Conservation (phyloP, 1,139 yeast genomes). For the Diutina catenulata region DNA sequence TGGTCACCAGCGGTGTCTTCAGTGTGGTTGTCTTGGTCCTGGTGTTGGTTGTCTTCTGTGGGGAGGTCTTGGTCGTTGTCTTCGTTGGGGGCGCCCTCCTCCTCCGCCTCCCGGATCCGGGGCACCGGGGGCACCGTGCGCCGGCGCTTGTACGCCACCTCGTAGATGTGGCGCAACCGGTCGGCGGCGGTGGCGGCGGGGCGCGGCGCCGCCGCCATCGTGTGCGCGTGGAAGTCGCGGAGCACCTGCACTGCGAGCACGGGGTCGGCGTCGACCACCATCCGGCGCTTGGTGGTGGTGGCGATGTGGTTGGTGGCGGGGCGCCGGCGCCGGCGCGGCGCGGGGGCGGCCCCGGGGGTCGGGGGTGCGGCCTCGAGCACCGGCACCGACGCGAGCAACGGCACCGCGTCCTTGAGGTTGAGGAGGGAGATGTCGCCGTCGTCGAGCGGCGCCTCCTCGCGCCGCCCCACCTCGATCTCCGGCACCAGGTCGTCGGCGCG, state of each 20-base stretch:
- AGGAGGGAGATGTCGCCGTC: neutral
- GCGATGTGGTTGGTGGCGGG: neutral
- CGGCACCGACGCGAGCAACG: neutral
- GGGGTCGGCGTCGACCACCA: conserved; percentile 1
- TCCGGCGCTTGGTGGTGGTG: neutral
- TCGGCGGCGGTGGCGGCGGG: neutral
- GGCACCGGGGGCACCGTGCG: neutral
- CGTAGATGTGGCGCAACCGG: neutral
- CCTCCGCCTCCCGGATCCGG: neutral
- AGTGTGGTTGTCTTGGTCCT: conserved; percentile 11
- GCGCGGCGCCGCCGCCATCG: neutral
- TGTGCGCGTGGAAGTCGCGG: neutral
- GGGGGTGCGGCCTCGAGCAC: neutral
- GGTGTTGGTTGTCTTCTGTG: conserved; percentile 4
- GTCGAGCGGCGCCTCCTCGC: neutral
- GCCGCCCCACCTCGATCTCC: conserved; percentile 1
- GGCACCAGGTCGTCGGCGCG: neutral
- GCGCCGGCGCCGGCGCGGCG: neutral
- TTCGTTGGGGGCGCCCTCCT: neutral
- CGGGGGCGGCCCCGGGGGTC: neutral
- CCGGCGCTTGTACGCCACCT: neutral
- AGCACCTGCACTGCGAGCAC: neutral
- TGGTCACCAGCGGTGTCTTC: conserved; percentile 5
- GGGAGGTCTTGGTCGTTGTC: conserved; percentile 15
- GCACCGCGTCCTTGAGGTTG: neutral